phyloP scores from a whole-genome alignment of 768 basidiomycete species.

The Russula dissimulans region DNA sequence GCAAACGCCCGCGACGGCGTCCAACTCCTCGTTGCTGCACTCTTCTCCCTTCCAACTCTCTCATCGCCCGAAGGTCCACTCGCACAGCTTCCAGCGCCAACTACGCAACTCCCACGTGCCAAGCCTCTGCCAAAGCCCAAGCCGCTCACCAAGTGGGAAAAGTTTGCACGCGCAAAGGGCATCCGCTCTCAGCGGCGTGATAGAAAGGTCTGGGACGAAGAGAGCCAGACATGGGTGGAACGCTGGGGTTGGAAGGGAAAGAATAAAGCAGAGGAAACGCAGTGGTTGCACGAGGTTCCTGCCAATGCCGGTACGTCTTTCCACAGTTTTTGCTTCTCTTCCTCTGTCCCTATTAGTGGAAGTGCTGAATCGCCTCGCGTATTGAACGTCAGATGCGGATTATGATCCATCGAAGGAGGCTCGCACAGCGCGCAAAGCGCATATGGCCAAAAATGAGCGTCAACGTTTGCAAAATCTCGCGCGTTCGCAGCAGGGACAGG shows the following conservation, averaged over 20 bases:
- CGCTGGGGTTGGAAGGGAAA: constrained; percentile 87
- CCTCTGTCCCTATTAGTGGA: not conserved
- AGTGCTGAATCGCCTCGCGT: not conserved
- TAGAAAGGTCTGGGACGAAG: constrained; percentile 88
- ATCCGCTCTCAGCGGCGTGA: constrained; percentile 75
- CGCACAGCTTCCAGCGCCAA: constrained; percentile 70
- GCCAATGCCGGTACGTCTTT: constrained; percentile 63
- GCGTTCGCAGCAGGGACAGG: constrained; percentile 36
- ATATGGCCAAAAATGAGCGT: constrained; percentile 76
- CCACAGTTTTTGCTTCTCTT: not conserved
- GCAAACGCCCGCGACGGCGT: constrained; percentile 71
- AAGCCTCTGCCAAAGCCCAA: constrained; percentile 93
- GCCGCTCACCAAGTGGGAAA: constrained; percentile 92
- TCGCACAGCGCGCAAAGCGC: constrained; percentile 68
- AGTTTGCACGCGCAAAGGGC: constrained; percentile 89
- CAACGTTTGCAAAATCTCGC: constrained; percentile 67
- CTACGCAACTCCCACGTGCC: constrained; percentile 72
- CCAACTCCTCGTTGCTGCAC: constrained; percentile 68
- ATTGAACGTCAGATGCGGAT: constrained; percentile 49
- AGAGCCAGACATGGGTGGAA: constrained; percentile 84
- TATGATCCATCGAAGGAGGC: constrained; percentile 71
- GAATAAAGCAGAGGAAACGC: constrained; percentile 77
- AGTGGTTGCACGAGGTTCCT: constrained; percentile 92
- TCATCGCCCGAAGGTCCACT: constrained; percentile 74
- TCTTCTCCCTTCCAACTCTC: constrained; percentile 75